Evolutionary conservation across 441 rosid species (phyloP).

Genomic region (Viola pubescens): DNA sequence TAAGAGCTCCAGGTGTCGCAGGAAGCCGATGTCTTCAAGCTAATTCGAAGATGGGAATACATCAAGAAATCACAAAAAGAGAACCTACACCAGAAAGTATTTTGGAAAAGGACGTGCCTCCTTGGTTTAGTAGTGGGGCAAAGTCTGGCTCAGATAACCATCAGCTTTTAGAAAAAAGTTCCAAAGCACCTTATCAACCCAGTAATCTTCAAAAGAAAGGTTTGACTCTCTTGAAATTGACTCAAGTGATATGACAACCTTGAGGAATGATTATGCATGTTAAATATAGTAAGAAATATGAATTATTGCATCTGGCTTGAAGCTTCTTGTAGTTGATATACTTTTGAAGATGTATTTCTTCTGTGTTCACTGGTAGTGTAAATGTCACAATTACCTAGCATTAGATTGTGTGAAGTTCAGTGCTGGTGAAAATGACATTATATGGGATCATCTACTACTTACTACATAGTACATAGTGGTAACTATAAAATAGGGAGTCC

Average conservation of each 20-base stretch:
- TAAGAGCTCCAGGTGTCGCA: slow-evolving; percentile 28
- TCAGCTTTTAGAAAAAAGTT: slow-evolving; percentile 20
- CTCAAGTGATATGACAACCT: not conserved
- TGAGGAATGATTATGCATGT: not conserved
- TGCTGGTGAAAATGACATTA: slow-evolving; percentile 7
- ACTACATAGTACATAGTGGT: not conserved
- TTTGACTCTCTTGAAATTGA: slow-evolving; percentile 15
- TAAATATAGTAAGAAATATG: not conserved
- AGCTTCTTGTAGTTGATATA: slow-evolving; percentile 1
- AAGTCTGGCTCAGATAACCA: slow-evolving; percentile 15
- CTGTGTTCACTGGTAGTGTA: not conserved
- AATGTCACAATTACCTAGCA: not conserved
- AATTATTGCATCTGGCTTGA: not conserved
- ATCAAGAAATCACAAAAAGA: slow-evolving; percentile 13
- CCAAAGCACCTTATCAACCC: slow-evolving; percentile 17
- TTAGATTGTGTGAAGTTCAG: not conserved
- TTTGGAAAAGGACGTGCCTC: slow-evolving; percentile 22
- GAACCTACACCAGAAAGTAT: slow-evolving; percentile 19
- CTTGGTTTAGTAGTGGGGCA: slow-evolving; percentile 12
- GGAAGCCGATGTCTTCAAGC: slow-evolving; percentile 23
- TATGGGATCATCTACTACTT: not conserved
- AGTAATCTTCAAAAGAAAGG: slow-evolving; percentile 28
- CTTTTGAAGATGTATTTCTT: slow-evolving; percentile 3
- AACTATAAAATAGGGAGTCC: too few relatives aligned
- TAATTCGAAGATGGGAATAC: slow-evolving; percentile 17